phyloP scores from a whole-genome alignment of 2,329 filamentous ascomycete genomes.

The Alternaria incomplexa region DNA sequence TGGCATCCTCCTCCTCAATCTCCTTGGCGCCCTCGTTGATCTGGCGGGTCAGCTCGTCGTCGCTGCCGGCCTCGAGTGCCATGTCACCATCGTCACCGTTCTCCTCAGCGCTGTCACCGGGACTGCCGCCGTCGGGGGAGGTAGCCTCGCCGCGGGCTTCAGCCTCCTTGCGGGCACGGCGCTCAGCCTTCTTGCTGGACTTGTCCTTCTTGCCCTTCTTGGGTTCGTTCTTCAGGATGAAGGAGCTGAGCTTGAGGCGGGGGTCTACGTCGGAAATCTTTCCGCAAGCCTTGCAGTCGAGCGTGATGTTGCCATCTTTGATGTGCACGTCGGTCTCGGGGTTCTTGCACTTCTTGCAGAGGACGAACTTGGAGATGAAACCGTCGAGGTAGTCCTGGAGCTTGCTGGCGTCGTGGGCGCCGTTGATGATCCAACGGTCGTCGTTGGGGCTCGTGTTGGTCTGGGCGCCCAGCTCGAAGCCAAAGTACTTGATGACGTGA shows the following conservation, averaged over 20 bases:
- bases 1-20: constrained; percentile 74
- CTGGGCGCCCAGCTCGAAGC: constrained; percentile 97
- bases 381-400: constrained; percentile 98
- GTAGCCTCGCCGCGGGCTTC: constrained; percentile 62
- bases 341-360: constrained; percentile 99
- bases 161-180: constrained; percentile 82
- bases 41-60: constrained; percentile 86
- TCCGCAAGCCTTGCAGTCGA: constrained; percentile 99
- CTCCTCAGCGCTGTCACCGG: constrained; percentile 71
- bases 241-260: constrained; percentile 93
- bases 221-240: constrained; percentile 94
- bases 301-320: constrained; percentile 88
- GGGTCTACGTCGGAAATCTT: constrained; percentile 90
- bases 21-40: constrained; percentile 72
- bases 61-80: constrained; percentile 75
- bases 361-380: constrained; percentile 98
- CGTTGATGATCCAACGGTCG: constrained; percentile 99
- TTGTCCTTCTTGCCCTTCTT: constrained; percentile 98
- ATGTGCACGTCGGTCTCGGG: constrained; percentile 95
- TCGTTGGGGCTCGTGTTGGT: constrained; percentile 97
- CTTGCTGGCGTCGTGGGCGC: constrained; percentile 91
- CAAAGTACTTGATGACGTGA: constrained; percentile 99
- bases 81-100: constrained; percentile 69
- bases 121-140: constrained; percentile 63
- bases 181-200: constrained; percentile 84